Evolutionary conservation across 2,329 filamentous ascomycete genomes (phyloP).

Genomic region (Penicillium sp.): DNA sequence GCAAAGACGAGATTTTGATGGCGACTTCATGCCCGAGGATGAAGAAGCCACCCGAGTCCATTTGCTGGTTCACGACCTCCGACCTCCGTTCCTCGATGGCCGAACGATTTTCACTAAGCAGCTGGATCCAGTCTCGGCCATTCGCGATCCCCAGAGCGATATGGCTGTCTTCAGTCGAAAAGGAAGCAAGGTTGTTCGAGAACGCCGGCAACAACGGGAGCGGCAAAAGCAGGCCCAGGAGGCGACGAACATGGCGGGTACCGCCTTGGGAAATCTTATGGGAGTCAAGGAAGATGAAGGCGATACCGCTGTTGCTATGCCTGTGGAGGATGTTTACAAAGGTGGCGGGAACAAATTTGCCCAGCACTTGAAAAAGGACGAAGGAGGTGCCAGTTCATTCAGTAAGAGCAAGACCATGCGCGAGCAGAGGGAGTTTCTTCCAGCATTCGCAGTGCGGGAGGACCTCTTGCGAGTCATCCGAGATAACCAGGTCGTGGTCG

Average conservation of each 20-base stretch:
- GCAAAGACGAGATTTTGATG: conserved; percentile 73
- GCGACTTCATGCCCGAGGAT: conserved; percentile 76
- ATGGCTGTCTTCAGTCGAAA: conserved; percentile 98
- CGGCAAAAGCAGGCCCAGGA: conserved; percentile 91
- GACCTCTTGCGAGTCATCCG: conserved; percentile 85
- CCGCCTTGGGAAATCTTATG: conserved; percentile 88
- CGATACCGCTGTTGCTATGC: conserved; percentile 75
- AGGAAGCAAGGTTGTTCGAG: conserved; percentile 86
- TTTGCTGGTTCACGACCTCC: conserved; percentile 84
- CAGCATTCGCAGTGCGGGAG: conserved; percentile 92
- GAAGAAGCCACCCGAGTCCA: conserved; percentile 86
- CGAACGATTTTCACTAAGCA: conserved; percentile 97
- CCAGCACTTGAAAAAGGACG: conserved; percentile 79
- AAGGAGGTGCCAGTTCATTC: conserved; percentile 78
- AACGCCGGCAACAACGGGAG: conserved; percentile 85
- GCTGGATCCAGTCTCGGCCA: conserved; percentile 85
- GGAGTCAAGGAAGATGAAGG: conserved; percentile 84
- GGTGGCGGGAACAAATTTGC: conserved; percentile 69
- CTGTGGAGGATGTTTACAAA: conserved; percentile 64
- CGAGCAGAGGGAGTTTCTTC: conserved; percentile 88
- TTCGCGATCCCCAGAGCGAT: conserved; percentile 90
- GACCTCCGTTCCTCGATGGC: conserved; percentile 90
- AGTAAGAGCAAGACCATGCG: conserved; percentile 84
- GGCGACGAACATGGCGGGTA: conserved; percentile 87
- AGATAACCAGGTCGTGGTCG: conserved; percentile 95